Conservation (phyloP, 164 flowering plant species). For the Echeveria elegans region DNA sequence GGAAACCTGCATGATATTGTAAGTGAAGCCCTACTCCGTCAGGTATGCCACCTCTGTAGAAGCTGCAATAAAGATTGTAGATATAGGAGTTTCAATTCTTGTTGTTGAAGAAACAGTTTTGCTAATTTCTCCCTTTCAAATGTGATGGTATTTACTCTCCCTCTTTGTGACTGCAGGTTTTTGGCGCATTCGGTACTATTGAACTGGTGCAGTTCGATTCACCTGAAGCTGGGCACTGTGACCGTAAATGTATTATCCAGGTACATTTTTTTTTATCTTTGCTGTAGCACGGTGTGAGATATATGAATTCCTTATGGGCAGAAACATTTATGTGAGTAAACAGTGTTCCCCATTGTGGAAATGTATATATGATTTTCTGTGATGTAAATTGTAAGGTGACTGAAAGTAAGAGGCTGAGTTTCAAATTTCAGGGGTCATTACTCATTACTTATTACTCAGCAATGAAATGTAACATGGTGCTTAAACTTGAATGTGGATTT, state of each 20-base stretch:
- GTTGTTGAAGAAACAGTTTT: not conserved
- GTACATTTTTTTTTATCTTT: not conserved
- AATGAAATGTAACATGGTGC: not conserved
- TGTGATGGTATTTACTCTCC: not conserved
- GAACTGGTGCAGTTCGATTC: not conserved
- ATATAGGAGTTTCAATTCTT: not conserved
- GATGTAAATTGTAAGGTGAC: not conserved
- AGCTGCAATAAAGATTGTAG: too few species aligned
- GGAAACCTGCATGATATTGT: slow-evolving; percentile 1
- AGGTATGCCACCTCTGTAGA: not conserved
- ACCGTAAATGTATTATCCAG: not conserved
- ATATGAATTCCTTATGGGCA: too few species aligned
- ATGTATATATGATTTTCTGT: not conserved
- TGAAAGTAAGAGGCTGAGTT: not conserved
- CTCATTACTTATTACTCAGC: not conserved
- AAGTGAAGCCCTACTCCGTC: not conserved
- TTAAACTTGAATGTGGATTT: not conserved
- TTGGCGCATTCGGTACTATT: not conserved
- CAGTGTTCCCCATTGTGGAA: not conserved
- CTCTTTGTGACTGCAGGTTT: not conserved
- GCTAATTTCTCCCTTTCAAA: not conserved
- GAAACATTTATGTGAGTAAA: not conserved
- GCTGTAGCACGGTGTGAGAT: too few species aligned
- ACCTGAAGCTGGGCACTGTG: slow-evolving; percentile 1
- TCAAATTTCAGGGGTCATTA: not conserved